A percentile compares a stretch with the other conserved stretches of the same genome.
phyloP scores from a whole-genome alignment of 805 yeast genomes.

The Metschnikowia aberdeeniae region DNA sequence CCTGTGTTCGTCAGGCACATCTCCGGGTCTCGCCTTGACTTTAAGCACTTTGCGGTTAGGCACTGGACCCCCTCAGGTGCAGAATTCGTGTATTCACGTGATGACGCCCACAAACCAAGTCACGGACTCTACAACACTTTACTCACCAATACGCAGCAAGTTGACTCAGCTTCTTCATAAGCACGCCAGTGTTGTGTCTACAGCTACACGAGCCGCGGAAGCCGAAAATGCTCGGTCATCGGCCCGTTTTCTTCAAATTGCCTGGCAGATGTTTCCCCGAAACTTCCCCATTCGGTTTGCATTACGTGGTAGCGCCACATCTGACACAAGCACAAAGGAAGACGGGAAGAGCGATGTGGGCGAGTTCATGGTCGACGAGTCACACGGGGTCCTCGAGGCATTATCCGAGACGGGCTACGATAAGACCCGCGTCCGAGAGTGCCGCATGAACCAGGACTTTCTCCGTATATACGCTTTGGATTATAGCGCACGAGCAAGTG shows the following conservation, averaged over 20 bases:
- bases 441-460: slow-evolving; percentile 16
- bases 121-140: neutral
- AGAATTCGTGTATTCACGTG: neutral
- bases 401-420: neutral
- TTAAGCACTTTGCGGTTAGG: neutral
- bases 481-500: slow-evolving; percentile 10
- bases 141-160: slow-evolving; percentile 2
- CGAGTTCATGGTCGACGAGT: neutral
- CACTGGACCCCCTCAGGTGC: slow-evolving; percentile 2
- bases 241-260: neutral
- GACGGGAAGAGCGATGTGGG: neutral
- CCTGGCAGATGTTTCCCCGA: slow-evolving; percentile 4
- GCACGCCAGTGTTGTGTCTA: neutral
- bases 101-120: neutral
- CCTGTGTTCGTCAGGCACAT: slow-evolving; percentile 1
- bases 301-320: neutral
- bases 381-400: neutral
- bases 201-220: neutral
- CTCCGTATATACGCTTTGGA: slow-evolving; percentile 18
- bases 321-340: neutral
- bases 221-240: neutral
- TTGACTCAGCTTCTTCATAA: slow-evolving; percentile 1
- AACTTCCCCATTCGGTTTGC: neutral
- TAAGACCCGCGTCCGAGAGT: slow-evolving; percentile 12
- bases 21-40: neutral